Percentiles rank a stretch among this genome's conserved stretches.
These are phyloP conservation scores for Globisporangium spiculum DNA, from an alignment of 352 stramenopile genomes.

Conservation along the genomic window DNA sequence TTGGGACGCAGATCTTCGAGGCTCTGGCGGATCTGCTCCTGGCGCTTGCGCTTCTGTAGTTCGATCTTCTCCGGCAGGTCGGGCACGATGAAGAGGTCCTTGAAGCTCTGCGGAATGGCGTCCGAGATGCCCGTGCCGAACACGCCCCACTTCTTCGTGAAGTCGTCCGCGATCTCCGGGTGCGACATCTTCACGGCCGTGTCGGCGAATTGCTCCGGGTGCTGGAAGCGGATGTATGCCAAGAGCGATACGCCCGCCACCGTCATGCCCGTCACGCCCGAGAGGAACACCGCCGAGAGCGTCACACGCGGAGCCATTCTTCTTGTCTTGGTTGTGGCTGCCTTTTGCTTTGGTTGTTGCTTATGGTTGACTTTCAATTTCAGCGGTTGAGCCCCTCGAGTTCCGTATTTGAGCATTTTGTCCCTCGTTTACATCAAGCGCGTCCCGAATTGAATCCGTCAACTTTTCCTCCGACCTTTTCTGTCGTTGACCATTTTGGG, in stretches of 20 bases:
- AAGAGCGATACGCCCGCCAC: slow-evolving; percentile 78
- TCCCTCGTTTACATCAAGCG: not conserved
- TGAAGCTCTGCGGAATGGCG: slow-evolving; percentile 61
- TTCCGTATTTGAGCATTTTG: not conserved
- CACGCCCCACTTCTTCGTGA: slow-evolving; percentile 76
- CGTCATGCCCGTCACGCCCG: slow-evolving; percentile 78
- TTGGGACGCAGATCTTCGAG: slow-evolving; percentile 79
- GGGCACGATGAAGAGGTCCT: slow-evolving; percentile 57
- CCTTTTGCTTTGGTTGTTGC: not conserved
- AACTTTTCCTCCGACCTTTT: not conserved
- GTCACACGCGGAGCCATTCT: slow-evolving; percentile 46
- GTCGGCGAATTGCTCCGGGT: slow-evolving; percentile 82
- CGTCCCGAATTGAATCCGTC: not conserved
- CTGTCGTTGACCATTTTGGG: not conserved
- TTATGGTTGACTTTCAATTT: not conserved
- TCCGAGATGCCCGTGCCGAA: slow-evolving; percentile 80
- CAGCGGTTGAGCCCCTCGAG: not conserved
- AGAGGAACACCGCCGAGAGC: slow-evolving; percentile 60
- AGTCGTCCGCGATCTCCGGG: slow-evolving; percentile 71
- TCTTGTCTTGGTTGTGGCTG: not conserved
- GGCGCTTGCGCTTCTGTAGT: slow-evolving; percentile 61
- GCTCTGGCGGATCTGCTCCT: slow-evolving; percentile 67
- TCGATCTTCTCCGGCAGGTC: slow-evolving; percentile 73
- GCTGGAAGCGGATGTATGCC: slow-evolving; percentile 78
- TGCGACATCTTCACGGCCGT: slow-evolving; percentile 74